Evolutionary conservation across 1,139 yeast species (phyloP).

Genomic region (Saccharomyces hybrid): DNA sequence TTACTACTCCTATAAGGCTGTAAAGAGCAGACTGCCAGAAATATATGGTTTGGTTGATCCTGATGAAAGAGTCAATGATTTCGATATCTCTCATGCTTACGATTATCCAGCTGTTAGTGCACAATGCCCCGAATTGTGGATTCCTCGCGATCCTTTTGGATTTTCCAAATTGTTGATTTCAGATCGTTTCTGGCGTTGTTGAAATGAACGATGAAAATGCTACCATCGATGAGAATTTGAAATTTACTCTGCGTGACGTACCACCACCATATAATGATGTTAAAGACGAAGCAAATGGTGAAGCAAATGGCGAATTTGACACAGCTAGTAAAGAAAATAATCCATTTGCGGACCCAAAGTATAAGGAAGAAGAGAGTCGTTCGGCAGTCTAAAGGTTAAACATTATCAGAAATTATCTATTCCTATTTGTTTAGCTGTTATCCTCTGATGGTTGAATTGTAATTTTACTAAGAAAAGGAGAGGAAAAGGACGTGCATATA

Average conservation of each 20-base stretch:
- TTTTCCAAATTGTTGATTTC: constrained; percentile 55
- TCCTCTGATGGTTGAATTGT: background rate
- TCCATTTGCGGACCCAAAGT: constrained; percentile 12
- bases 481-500: background rate
- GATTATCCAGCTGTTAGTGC: constrained; percentile 65
- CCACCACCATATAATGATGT: constrained; percentile 39
- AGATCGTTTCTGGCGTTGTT: constrained; percentile 40
- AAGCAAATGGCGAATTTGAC: constrained; percentile 34
- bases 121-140: constrained; percentile 70
- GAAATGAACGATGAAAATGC: constrained; percentile 63
- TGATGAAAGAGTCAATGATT: constrained; percentile 31
- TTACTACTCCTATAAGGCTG: constrained; percentile 49
- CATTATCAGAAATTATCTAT: background rate
- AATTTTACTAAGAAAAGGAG: background rate
- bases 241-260: background rate
- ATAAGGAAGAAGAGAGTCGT: background rate
- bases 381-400: background rate
- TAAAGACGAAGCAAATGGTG: constrained; percentile 43
- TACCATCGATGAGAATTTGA: constrained; percentile 34
- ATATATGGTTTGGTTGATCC: constrained; percentile 38
- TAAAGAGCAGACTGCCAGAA: constrained; percentile 49
- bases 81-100: constrained; percentile 48
- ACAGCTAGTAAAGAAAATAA: constrained; percentile 5
- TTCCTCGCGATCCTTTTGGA: constrained; percentile 81
- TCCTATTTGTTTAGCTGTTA: background rate